These are phyloP conservation scores for Aurantiochytrium sp. DNA, from an alignment of 108 stramenopile genomes.

Conservation along the genomic window DNA sequence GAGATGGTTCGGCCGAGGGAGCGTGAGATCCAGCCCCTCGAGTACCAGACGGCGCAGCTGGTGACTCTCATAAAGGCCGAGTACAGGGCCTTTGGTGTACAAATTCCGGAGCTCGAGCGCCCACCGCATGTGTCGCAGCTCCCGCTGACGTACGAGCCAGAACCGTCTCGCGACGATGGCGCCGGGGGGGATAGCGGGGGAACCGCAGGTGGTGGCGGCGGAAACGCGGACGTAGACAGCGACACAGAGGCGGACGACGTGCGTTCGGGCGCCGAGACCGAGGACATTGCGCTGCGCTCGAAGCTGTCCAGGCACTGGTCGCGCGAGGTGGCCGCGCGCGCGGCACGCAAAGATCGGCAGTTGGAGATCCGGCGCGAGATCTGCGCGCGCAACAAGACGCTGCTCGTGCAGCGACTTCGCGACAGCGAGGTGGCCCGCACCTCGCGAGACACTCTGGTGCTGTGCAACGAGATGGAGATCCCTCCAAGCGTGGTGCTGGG, in stretches of 20 bases:
- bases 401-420: background rate
- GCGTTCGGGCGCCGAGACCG: background rate
- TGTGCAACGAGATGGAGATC: background rate
- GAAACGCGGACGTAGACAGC: no score
- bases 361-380: background rate
- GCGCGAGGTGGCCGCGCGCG: background rate
- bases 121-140: background rate
- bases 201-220: no score
- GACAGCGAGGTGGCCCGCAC: constrained; percentile 10
- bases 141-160: background rate
- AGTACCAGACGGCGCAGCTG: background rate
- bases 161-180: background rate
- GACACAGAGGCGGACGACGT: no score
- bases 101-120: background rate
- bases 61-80: background rate
- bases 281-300: background rate
- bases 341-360: background rate
- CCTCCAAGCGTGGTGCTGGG: background rate
- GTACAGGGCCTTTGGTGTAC: background rate
- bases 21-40: background rate
- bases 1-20: background rate
- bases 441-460: background rate
- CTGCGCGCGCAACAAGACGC: background rate
- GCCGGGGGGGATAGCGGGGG: background rate
- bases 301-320: background rate